A percentile compares a stretch with the other conserved stretches of the same genome.
Conservation (phyloP, 2,329 filamentous ascomycete genomes). For the Pyrenochaeta sp. region DNA sequence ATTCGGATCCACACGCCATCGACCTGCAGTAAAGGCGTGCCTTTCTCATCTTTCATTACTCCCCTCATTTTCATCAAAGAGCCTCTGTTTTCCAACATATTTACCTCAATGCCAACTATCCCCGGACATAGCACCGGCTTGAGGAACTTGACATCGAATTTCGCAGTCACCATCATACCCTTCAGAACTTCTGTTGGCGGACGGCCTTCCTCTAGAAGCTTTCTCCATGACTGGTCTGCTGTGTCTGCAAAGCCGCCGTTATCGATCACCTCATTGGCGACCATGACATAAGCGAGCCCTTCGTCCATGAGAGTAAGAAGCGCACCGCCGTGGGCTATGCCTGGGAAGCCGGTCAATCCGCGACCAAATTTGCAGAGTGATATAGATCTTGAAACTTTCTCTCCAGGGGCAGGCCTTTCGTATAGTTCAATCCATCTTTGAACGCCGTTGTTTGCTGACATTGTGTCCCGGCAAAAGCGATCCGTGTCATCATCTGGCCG, state of each 20-base stretch:
- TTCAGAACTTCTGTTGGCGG: constrained; percentile 21
- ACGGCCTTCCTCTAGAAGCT: constrained; percentile 10
- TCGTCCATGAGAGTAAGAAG: constrained; percentile 73
- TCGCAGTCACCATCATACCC: constrained; percentile 29
- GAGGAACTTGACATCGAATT: constrained; percentile 30
- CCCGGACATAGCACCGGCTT: constrained; percentile 32
- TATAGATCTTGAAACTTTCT: constrained; percentile 15
- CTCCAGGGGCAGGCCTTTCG: constrained; percentile 22
- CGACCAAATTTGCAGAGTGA: constrained; percentile 28
- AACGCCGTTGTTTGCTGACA: constrained; percentile 23
- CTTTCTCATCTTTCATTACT: constrained; percentile 33
- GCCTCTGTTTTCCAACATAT: constrained; percentile 25
- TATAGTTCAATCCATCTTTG: constrained; percentile 29
- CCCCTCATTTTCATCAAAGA: constrained; percentile 29
- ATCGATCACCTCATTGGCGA: constrained; percentile 20
- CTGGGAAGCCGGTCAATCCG: constrained; percentile 69
- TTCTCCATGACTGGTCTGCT: constrained; percentile 8
- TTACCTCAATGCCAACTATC: constrained; percentile 32
- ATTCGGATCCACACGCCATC: constrained; percentile 32
- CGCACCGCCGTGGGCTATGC: constrained; percentile 72
- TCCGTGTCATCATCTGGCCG: constrained; percentile 13
- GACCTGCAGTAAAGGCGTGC: constrained; percentile 26
- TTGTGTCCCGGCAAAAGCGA: constrained; percentile 23
- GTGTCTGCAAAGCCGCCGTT: constrained; percentile 11
- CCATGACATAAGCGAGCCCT: constrained; percentile 45